Conservation (phyloP, 306 rosid species). For the Vigna mungo region DNA sequence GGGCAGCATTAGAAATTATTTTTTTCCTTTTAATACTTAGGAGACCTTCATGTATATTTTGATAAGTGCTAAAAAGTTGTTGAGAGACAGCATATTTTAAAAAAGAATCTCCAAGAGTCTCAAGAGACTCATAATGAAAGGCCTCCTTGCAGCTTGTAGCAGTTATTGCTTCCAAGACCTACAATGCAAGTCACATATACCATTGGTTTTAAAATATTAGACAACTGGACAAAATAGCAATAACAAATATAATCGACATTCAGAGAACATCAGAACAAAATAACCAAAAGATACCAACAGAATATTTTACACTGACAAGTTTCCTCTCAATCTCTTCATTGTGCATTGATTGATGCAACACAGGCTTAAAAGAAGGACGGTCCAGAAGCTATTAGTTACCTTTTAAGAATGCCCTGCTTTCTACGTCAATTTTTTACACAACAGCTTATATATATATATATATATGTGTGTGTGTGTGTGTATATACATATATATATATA, state of each 20-base stretch:
- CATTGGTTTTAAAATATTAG: conserved; percentile 21
- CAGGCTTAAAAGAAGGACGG: not conserved
- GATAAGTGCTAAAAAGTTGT: conserved; percentile 64
- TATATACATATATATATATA: too few species aligned
- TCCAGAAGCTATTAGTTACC: not conserved
- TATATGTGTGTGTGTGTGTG: too few species aligned
- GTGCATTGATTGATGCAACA: not conserved
- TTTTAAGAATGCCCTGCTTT: conserved; percentile 14
- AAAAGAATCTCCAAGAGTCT: conserved; percentile 94
- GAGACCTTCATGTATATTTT: conserved; percentile 76
- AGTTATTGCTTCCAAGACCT: conserved; percentile 94
- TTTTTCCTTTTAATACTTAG: conserved; percentile 68
- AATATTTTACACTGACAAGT: conserved; percentile 18
- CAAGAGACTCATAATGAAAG: conserved; percentile 83
- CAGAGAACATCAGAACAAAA: conserved; percentile 3
- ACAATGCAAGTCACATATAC: conserved; percentile 34
- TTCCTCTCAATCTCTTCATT: conserved; percentile 23
- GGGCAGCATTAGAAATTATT: conserved; percentile 76
- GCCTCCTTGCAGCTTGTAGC: conserved; percentile 73
- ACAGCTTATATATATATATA: not conserved
- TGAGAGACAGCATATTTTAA: conserved; percentile 79
- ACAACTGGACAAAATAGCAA: not conserved
- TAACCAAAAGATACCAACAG: conserved; percentile 6
- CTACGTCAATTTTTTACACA: not conserved
- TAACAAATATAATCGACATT: not conserved